Evolutionary conservation across 495 filamentous ascomycete species (phyloP), one percentile per base, ranked within the genome.

Genomic region (Cladorrhinum samala): DNA sequence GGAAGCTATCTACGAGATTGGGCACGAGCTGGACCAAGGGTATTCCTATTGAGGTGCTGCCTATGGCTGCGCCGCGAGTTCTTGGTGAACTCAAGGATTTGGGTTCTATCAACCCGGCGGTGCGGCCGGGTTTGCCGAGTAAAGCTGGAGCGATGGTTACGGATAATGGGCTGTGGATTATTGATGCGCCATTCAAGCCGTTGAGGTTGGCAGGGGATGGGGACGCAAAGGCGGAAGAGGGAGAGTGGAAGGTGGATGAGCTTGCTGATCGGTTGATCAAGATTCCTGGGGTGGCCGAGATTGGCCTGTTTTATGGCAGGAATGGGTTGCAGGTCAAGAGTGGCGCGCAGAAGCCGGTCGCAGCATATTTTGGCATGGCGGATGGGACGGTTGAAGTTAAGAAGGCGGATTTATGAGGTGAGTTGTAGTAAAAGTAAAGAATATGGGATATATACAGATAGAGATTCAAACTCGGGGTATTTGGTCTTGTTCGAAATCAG

Each of bases 301-400:
- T 95, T 37, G 93, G 93, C 25, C 77, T 97, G 30, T 98, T 98
- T 76, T 80, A 79, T 42, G 91, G 91, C 1, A 43, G 80, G 56
- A 89, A 89, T 50, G 91, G 91, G 3, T 67, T 77, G 2, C 72
- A 91, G 67, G 83, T 83, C 30, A 7, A 33, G 24, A 73, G 76
- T 37, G 67, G 89, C 27, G 93, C 90, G 2, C 89, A 95, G 73
- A 92, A 89, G 68, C 93, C 93, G 2, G 80, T 95, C 19, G 88
- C 89, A 38, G 91, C 89, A 25, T 98, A 96, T 71, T 97, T 97
- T 68, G 93, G 93, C 14, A 89, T 89, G 85, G 80, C 85, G 87
- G 49, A 84, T 69, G 25, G 77, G 63, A 62, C 36, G 6, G 66
- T 70, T 0, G 23, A 66, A 46, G 55, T 69, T 33, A 63, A 53